Evolutionary conservation across 2,329 filamentous ascomycete genomes (phyloP), one percentile per base, ranked within the genome.

Genomic region (Curvularia eragrostidis): DNA sequence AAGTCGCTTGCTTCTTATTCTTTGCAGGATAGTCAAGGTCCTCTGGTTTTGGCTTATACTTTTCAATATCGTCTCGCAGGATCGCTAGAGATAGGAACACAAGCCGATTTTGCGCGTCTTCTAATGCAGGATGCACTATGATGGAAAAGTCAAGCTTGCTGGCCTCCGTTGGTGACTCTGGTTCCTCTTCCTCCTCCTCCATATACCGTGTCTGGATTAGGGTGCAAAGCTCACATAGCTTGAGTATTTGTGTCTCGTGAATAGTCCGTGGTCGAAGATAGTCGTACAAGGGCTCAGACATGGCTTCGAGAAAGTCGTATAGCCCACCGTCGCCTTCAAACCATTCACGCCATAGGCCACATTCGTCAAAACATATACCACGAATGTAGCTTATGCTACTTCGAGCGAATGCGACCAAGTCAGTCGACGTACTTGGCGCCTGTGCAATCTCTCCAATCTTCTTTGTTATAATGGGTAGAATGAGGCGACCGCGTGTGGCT

Each of bases 231-330:
- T 89, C 87, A 70, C 87, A 89, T 2, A 90, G 80, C 68, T 86
- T 88, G 50, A 88, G 78, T 24, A 90, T 81, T 61, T 88, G 85
- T 13, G 83, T 87, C 69, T 90, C 87, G 60, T 87, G 87, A 56
- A 89, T 88, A 18, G 86, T 88, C 43, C 84, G 81, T 7, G 87
- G 87, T 49, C 86, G 81, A 24, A 90, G 77, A 66, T 89, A 81
- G 65, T 90, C 87, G 66, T 89, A 89, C 26, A 90, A 78, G 2
- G 87, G 87, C 70, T 90, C 87, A 69, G 87, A 88, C 46, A 90
- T 79, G 18, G 85, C 83, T 70, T 90, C 87, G 1, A 90, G 77
- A 62, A 88, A 90, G 58, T 89, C 85, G 66, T 89, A 87, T 6
- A 89, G 71, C 2, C 84, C 85, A 24, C 81, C 83, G 57, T 88